These are phyloP conservation scores for Aspergillus nidulans DNA, from an alignment of 495 filamentous ascomycete species.

Conservation along the genomic window DNA sequence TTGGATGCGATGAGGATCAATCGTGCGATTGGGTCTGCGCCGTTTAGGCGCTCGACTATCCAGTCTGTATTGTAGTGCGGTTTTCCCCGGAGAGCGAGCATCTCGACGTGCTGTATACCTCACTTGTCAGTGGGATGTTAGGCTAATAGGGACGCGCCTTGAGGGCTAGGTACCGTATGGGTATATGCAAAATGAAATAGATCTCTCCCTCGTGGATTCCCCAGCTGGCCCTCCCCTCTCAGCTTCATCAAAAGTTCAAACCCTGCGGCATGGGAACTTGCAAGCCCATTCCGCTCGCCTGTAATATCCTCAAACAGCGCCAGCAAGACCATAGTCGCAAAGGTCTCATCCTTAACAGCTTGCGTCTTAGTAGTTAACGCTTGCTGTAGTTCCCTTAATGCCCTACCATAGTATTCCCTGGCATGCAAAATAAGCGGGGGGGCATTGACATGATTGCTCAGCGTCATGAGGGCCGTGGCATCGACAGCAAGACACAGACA, in stretches of 20 bases:
- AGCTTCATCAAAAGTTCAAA: conserved; percentile 39
- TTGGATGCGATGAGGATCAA: conserved; percentile 34
- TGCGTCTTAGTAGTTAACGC: conserved; percentile 27
- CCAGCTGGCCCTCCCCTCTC: conserved; percentile 31
- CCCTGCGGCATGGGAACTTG: conserved; percentile 40
- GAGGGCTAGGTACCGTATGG: conserved; percentile 30
- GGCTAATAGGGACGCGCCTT: neutral
- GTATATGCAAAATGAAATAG: conserved; percentile 42
- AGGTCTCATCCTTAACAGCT: conserved; percentile 39
- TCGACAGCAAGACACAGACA: conserved; percentile 40
- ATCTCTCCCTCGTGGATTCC: conserved; percentile 32
- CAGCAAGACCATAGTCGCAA: conserved; percentile 37
- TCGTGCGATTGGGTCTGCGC: conserved; percentile 33
- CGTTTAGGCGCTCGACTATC: conserved; percentile 25
- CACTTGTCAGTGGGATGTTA: neutral
- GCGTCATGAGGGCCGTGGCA: conserved; percentile 35
- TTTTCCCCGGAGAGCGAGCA: conserved; percentile 33
- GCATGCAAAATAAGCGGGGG: conserved; percentile 28
- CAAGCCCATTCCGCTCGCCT: conserved; percentile 35
- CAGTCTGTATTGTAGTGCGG: conserved; percentile 32
- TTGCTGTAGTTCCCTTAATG: conserved; percentile 28
- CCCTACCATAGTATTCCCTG: conserved; percentile 32
- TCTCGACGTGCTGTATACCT: conserved; percentile 33
- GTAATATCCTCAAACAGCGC: conserved; percentile 41
- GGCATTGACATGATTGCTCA: conserved; percentile 30